Evolutionary conservation across 2,329 filamentous ascomycete genomes (phyloP).

Genomic region (Periglandula ipomoeae): DNA sequence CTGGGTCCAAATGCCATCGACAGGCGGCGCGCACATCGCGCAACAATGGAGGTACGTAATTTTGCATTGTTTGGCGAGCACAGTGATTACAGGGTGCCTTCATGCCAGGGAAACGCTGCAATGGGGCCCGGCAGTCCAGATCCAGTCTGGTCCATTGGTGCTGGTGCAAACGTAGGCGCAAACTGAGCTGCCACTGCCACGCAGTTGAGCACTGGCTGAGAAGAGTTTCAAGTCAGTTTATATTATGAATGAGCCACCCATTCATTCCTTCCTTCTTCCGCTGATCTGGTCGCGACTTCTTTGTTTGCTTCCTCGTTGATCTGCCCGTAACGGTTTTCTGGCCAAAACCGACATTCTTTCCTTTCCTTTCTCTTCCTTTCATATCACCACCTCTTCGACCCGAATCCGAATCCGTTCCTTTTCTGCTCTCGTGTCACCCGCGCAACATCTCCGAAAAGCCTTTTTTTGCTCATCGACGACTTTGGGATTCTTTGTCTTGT

Average conservation of each 20-base stretch:
- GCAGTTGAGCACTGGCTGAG: neutral
- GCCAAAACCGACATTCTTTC: neutral
- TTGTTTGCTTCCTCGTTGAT: neutral
- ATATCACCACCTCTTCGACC: neutral
- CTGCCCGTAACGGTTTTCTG: neutral
- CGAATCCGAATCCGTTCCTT: neutral
- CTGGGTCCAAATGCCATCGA: constrained; percentile 2
- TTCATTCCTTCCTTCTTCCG: constrained; percentile 5
- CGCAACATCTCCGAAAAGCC: neutral
- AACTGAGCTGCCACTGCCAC: neutral
- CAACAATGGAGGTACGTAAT: constrained; percentile 5
- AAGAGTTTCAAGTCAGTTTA: neutral
- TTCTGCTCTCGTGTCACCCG: neutral
- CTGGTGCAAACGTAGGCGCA: neutral
- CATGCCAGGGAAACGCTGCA: neutral
- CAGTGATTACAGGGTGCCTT: neutral
- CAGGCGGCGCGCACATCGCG: neutral
- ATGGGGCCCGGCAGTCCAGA: neutral
- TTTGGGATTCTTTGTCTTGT: neutral
- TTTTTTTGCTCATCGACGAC: neutral
- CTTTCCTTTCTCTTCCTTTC: neutral
- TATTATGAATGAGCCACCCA: constrained; percentile 5
- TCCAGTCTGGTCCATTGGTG: neutral
- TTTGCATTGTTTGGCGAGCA: neutral
- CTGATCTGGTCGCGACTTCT: neutral